A percentile compares a stretch with the other conserved stretches of the same genome.
These are phyloP conservation scores for Aspergillus caelatus DNA, from an alignment of 2,329 filamentous ascomycete species.

Conservation along the genomic window DNA sequence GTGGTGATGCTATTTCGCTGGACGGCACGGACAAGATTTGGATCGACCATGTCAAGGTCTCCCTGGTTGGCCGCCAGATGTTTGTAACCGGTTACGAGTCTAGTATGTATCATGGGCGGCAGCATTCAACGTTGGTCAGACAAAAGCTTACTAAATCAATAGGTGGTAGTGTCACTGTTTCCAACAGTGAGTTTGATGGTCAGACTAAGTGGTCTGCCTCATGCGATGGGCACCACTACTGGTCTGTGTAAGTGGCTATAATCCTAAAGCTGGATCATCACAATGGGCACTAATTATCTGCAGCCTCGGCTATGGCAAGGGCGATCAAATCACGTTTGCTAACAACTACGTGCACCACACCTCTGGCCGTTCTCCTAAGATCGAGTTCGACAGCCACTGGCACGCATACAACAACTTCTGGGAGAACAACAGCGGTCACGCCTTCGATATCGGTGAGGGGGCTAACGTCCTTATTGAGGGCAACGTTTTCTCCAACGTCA, in stretches of 20 bases:
- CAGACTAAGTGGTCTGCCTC: constrained; percentile 56
- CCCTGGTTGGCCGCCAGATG: constrained; percentile 38
- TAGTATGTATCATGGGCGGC: constrained; percentile 46
- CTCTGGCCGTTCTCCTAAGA: constrained; percentile 60
- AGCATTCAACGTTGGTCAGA: constrained; percentile 54
- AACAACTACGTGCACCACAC: constrained; percentile 63
- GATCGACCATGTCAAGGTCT: constrained; percentile 53
- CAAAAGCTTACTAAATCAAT: constrained; percentile 18
- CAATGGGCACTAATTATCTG: not conserved
- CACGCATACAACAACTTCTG: constrained; percentile 51
- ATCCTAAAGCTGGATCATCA: not conserved
- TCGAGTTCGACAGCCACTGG: constrained; percentile 56
- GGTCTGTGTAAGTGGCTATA: constrained; percentile 45
- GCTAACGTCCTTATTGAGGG: constrained; percentile 46
- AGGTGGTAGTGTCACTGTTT: constrained; percentile 58
- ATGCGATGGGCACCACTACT: constrained; percentile 63
- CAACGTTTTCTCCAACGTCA: constrained; percentile 49
- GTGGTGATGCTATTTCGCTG: constrained; percentile 59
- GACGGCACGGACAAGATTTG: constrained; percentile 46
- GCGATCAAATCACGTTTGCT: constrained; percentile 60
- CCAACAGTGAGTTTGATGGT: constrained; percentile 63
- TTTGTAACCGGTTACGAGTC: constrained; percentile 29
- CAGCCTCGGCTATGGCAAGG: constrained; percentile 55
- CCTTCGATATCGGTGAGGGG: constrained; percentile 41
- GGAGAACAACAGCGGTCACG: constrained; percentile 47